Evolutionary conservation across 2,329 filamentous ascomycete genomes (phyloP).

Genomic region (Myriosclerotinia scirpicola): DNA sequence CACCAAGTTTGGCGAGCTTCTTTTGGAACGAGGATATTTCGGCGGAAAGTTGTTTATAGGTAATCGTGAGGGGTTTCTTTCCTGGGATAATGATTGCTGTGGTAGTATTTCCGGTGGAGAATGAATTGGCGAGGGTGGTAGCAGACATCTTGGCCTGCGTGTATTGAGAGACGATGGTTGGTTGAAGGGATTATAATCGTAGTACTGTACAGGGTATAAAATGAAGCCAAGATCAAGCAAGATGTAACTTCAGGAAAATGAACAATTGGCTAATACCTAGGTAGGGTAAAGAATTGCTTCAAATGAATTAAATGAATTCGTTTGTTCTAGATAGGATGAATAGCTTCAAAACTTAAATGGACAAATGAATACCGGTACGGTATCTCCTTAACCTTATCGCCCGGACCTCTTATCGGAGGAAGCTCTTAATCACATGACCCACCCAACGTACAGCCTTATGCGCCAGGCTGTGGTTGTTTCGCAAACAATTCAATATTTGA

Average conservation of each 20-base stretch:
- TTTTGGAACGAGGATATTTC: constrained; percentile 72
- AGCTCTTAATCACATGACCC: constrained; percentile 1
- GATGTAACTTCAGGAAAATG: constrained; percentile 8
- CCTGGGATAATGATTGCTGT: constrained; percentile 74
- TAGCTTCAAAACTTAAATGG: background rate
- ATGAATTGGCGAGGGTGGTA: constrained; percentile 57
- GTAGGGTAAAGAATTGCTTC: background rate
- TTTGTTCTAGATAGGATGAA: background rate
- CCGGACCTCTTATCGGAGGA: constrained; percentile 3
- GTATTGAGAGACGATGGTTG: constrained; percentile 5
- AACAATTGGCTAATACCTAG: constrained; percentile 5
- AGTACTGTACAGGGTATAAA: background rate
- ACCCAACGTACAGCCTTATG: constrained; percentile 18
- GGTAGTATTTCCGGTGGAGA: constrained; percentile 51
- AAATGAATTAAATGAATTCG: background rate
- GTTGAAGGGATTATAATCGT: constrained; percentile 3
- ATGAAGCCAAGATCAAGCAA: constrained; percentile 6
- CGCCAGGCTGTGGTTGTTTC: constrained; percentile 26
- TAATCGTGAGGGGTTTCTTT: constrained; percentile 63
- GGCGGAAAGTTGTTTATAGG: constrained; percentile 64
- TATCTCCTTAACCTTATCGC: constrained; percentile 4
- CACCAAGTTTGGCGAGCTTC: constrained; percentile 74
- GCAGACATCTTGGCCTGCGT: constrained; percentile 33
- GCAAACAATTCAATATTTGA: constrained; percentile 4
- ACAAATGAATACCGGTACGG: background rate